These are phyloP conservation scores for Penicillium nordicum DNA, from an alignment of 2,329 filamentous ascomycete genomes.

Conservation along the genomic window DNA sequence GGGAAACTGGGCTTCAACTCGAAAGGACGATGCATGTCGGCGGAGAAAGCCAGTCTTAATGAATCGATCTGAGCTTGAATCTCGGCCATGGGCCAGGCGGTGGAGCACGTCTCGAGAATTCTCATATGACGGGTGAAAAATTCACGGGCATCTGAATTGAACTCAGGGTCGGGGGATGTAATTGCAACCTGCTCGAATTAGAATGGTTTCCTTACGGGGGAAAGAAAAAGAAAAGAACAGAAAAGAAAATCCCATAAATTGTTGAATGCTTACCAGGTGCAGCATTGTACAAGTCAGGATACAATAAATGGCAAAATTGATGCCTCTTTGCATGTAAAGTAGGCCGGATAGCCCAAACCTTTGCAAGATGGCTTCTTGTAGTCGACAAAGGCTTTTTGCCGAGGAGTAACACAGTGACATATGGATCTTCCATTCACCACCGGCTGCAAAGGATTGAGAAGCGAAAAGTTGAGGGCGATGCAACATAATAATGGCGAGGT, in stretches of 20 bases:
- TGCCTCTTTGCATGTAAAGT: slow-evolving; percentile 87
- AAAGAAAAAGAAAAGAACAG: too few relatives aligned
- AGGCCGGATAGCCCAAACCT: slow-evolving; percentile 75
- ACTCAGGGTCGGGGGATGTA: slow-evolving; percentile 85
- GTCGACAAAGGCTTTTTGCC: slow-evolving; percentile 76
- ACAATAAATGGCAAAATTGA: slow-evolving; percentile 93
- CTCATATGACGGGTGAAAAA: slow-evolving; percentile 95
- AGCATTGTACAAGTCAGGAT: slow-evolving; percentile 89
- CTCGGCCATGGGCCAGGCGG: slow-evolving; percentile 82
- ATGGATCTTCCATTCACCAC: slow-evolving; percentile 80
- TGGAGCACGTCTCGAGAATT: slow-evolving; percentile 79
- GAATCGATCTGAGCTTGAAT: slow-evolving; percentile 87
- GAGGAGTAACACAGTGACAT: slow-evolving; percentile 83
- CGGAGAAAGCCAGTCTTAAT: slow-evolving; percentile 85
- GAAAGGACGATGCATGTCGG: slow-evolving; percentile 78
- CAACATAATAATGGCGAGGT: slow-evolving; percentile 79
- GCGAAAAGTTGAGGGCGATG: slow-evolving; percentile 81
- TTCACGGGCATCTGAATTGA: slow-evolving; percentile 78
- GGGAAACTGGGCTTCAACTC: slow-evolving; percentile 85
- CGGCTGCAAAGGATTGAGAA: slow-evolving; percentile 66
- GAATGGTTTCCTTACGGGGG: background rate
- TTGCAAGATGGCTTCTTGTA: slow-evolving; percentile 79
- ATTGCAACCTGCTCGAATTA: slow-evolving; percentile 68
- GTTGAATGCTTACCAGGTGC: slow-evolving; percentile 69
- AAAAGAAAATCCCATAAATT: background rate